Conservation (phyloP, 1,284 basidiomycete genomes). For the Boletus holoroseus region DNA sequence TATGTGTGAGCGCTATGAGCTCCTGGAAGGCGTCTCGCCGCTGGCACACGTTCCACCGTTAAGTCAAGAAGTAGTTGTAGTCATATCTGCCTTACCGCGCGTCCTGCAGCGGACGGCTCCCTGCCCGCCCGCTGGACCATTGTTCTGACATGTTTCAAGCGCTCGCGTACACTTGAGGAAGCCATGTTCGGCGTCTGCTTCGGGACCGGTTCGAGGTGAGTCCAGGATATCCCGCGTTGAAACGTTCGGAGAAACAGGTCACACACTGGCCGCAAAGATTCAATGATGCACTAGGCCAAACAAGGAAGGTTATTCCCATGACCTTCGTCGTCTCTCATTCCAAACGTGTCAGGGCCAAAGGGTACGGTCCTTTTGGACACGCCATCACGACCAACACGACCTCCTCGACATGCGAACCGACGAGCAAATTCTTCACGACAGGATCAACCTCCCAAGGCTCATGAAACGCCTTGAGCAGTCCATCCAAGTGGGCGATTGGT, state of each 20-base stretch:
- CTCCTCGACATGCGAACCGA: conserved; percentile 26
- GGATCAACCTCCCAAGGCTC: conserved; percentile 61
- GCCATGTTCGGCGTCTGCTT: conserved; percentile 15
- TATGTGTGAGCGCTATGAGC: conserved; percentile 29
- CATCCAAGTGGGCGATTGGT: conserved; percentile 47
- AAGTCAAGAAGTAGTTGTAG: conserved; percentile 1
- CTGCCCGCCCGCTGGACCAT: conserved; percentile 27
- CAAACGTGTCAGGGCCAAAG: too few species aligned
- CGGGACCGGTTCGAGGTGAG: not conserved
- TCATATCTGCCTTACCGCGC: conserved; percentile 21
- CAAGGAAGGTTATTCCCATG: conserved; percentile 26
- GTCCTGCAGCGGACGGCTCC: conserved; percentile 13
- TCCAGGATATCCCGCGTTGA: not conserved
- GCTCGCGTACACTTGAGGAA: conserved; percentile 22
- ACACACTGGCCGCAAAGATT: conserved; percentile 11
- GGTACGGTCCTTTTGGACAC: not conserved
- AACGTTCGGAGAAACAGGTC: conserved; percentile 1
- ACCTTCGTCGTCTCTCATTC: too few species aligned
- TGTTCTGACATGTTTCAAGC: conserved; percentile 13
- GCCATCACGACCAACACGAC: conserved; percentile 1
- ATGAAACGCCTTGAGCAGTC: conserved; percentile 57
- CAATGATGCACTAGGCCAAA: conserved; percentile 14
- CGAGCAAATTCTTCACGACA: conserved; percentile 52
- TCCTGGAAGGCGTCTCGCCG: conserved; percentile 26
- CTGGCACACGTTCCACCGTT: conserved; percentile 12